phyloP scores from a whole-genome alignment of 1,284 basidiomycete genomes.

The Puccinia novopanici region DNA sequence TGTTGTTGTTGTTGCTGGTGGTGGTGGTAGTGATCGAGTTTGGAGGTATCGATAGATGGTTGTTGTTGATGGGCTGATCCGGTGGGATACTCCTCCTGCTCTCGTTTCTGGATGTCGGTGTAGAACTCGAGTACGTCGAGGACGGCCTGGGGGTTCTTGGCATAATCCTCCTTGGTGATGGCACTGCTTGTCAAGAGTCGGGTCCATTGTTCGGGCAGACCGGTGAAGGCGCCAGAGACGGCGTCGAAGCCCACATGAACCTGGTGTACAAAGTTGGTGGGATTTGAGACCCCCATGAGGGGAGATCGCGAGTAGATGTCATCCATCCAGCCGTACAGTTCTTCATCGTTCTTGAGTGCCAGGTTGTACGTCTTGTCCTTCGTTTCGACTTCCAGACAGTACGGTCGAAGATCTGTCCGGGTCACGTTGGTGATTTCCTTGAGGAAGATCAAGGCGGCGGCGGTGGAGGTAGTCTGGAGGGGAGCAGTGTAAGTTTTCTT shows the following conservation, averaged over 20 bases:
- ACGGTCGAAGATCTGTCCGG: conserved; percentile 87
- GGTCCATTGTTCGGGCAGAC: conserved; percentile 95
- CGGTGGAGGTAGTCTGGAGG: conserved; percentile 68
- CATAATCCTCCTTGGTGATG: conserved; percentile 96
- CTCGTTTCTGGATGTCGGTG: conserved; percentile 93
- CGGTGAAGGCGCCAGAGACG: conserved; percentile 87
- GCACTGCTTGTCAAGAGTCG: conserved; percentile 92
- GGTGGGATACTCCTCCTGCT: conserved; percentile 70
- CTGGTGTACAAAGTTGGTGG: conserved; percentile 96
- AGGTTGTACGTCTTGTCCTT: conserved; percentile 75
- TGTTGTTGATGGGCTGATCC: conserved; percentile 57
- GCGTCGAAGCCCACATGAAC: conserved; percentile 98
- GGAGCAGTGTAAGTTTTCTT: background rate
- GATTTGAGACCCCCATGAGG: conserved; percentile 86
- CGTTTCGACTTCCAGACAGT: conserved; percentile 81
- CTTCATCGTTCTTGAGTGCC: conserved; percentile 86
- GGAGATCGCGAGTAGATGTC: conserved; percentile 91
- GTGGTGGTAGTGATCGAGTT: conserved; percentile 59
- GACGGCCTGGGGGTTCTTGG: conserved; percentile 93
- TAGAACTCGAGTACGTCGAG: conserved; percentile 97
- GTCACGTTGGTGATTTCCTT: conserved; percentile 83
- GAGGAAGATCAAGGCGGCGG: conserved; percentile 69
- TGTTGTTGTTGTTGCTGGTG: conserved; percentile 33
- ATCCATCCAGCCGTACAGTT: conserved; percentile 94
- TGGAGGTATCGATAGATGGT: conserved; percentile 21